phyloP scores from a whole-genome alignment of 768 basidiomycete species.

The Rhodotorula paludigena region DNA sequence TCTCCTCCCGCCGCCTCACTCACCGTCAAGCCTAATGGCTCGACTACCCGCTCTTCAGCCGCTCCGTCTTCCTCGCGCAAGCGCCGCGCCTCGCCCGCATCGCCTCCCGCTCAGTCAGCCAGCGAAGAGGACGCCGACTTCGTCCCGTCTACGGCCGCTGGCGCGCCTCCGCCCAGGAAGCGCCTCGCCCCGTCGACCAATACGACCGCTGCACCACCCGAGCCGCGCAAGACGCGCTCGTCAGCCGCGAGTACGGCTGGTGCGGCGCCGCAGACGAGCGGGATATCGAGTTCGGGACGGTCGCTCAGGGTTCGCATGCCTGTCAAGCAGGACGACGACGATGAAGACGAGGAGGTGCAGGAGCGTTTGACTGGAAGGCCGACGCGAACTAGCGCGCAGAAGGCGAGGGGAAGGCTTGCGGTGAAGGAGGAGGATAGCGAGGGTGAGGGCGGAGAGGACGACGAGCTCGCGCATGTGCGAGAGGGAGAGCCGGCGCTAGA shows the following conservation, averaged over 20 bases:
- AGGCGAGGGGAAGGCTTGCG: constrained; percentile 5
- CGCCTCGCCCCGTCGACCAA: background rate
- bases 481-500: background rate
- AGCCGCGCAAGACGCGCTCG: too few relatives aligned
- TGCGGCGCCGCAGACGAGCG: too few relatives aligned
- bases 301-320: background rate
- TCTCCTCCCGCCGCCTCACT: too few relatives aligned
- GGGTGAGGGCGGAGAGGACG: background rate
- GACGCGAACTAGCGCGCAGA: constrained; percentile 15
- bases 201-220: too few relatives aligned
- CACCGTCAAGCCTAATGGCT: too few relatives aligned
- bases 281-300: background rate
- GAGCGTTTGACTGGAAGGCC: background rate
- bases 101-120: too few relatives aligned
- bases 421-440: background rate
- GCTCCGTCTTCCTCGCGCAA: too few relatives aligned
- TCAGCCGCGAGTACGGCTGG: too few relatives aligned
- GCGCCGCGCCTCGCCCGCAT: too few relatives aligned
- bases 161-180: background rate
- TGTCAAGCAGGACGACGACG: background rate
- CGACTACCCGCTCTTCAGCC: too few relatives aligned
- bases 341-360: too few relatives aligned
- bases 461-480: too few relatives aligned
- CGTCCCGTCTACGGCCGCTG: background rate
- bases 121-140: background rate